Evolutionary conservation across 345 rosid species (phyloP).

Genomic region (Chamaenerion angustifolium): DNA sequence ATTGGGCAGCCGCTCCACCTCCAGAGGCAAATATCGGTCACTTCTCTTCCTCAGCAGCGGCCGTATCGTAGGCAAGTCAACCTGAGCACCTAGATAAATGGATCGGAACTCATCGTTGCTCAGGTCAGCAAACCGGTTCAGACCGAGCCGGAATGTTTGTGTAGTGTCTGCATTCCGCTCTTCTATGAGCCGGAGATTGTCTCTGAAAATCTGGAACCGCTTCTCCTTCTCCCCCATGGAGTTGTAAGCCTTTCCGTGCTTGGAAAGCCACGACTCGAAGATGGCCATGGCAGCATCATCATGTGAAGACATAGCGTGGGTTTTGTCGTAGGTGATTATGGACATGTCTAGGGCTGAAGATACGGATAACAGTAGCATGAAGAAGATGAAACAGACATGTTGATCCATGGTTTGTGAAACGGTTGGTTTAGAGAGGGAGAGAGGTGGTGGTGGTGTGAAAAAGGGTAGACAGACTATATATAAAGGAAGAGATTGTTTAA

Average conservation of each 20-base stretch:
- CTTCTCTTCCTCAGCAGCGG: slow-evolving; percentile 21
- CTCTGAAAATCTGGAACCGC: slow-evolving; percentile 70
- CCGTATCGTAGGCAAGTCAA: slow-evolving; percentile 3
- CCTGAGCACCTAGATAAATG: slow-evolving; percentile 44
- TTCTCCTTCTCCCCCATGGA: slow-evolving; percentile 53
- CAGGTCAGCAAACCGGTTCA: slow-evolving; percentile 83
- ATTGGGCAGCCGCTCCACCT: slow-evolving; percentile 48
- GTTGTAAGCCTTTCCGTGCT: slow-evolving; percentile 56
- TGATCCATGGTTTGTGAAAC: too few relatives aligned
- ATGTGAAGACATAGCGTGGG: slow-evolving; percentile 22
- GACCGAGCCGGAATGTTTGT: slow-evolving; percentile 50
- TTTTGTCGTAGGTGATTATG: slow-evolving; percentile 50
- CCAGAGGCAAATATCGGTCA: slow-evolving; percentile 31
- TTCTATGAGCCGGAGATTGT: slow-evolving; percentile 68
- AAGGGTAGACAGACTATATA: too few relatives aligned
- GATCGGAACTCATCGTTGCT: slow-evolving; percentile 87
- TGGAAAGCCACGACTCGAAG: slow-evolving; percentile 48
- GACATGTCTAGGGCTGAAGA: slow-evolving; percentile 73
- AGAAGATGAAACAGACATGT: slow-evolving; percentile 8
- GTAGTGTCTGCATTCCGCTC: slow-evolving; percentile 47
- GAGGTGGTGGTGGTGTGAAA: too few relatives aligned
- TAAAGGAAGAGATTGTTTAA: too few relatives aligned
- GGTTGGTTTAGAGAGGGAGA: too few relatives aligned
- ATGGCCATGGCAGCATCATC: slow-evolving; percentile 51
- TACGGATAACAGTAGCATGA: slow-evolving; percentile 25